Percentiles rank a stretch among this genome's conserved stretches.
phyloP scores from a whole-genome alignment of 129 eudicot species.

The Artemisia argyi region DNA sequence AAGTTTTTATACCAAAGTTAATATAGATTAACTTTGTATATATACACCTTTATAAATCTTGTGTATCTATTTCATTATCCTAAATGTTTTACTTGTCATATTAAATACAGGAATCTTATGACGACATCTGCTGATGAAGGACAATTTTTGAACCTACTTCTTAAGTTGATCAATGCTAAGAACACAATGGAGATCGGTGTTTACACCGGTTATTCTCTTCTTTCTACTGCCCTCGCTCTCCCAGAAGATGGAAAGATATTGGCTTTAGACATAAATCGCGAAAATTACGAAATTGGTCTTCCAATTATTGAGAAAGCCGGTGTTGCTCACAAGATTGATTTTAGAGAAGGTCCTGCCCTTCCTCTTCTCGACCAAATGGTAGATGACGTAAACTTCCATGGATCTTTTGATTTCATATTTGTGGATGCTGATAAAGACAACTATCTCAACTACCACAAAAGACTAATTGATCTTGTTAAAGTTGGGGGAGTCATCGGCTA shows the following conservation, averaged over 20 bases:
- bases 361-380: slow-evolving; percentile 30
- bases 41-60: background rate
- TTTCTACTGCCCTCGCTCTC: slow-evolving; percentile 52
- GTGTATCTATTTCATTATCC: slow-evolving; percentile 22
- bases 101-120: slow-evolving; percentile 43
- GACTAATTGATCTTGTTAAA: slow-evolving; percentile 29
- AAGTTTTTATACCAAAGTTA: background rate
- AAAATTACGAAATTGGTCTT: slow-evolving; percentile 25
- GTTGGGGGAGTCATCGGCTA: slow-evolving; percentile 33
- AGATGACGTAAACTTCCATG: slow-evolving; percentile 22
- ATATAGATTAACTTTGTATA: no score
- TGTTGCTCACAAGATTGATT: slow-evolving; percentile 27
- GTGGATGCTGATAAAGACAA: slow-evolving; percentile 38
- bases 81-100: background rate
- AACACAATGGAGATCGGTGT: slow-evolving; percentile 47
- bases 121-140: slow-evolving; percentile 67
- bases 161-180: slow-evolving; percentile 48
- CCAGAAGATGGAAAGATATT: slow-evolving; percentile 47
- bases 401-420: slow-evolving; percentile 32
- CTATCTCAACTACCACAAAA: slow-evolving; percentile 29
- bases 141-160: slow-evolving; percentile 46
- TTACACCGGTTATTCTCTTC: slow-evolving; percentile 51
- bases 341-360: slow-evolving; percentile 27
- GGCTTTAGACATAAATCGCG: slow-evolving; percentile 22
- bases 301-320: slow-evolving; percentile 25